Base-by-base conservation (phyloP, 2,329 filamentous ascomycete genomes). In the Pezicula radicicola region DNA sequence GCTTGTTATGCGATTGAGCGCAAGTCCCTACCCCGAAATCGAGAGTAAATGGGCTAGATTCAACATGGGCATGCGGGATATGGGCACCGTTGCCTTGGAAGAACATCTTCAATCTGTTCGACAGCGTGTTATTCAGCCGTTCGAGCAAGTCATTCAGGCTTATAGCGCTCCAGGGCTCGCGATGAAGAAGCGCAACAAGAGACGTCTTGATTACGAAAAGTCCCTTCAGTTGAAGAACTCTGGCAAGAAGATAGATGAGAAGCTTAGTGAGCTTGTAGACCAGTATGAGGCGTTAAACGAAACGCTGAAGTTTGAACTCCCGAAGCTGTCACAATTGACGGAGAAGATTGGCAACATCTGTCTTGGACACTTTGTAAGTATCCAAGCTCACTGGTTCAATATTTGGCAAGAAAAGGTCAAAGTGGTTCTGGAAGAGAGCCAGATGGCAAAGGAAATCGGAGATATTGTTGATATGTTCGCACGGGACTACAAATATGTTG, bases 41-140 rank as follows among this genome's bases (percentile, higher is more conserved):
- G 92, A 97, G 70, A 92, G 88, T 75, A 96, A 95, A 68, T 97
- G 93, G 90, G 88, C 91, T 46, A 89, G 87, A 55, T 94, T 96
- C 70, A 93, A 91, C 59, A 84, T 91, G 64, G 88, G 88, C 33
- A 89, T 96, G 72, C 83, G 89, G 58, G 92, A 97, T 63, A 84
- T 97, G 58, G 86, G 92, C 63, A 88, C 86, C 54, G 83, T 91
- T 57, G 88, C 89, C 4, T 76, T 97, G 19, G 88, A 91, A 54
- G 88, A 93, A 60, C 92, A 97, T 76, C 73, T 85, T 54, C 69
- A 73, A 6, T 80, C 87, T 63, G 87, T 97, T 43, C 83, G 88
- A 48, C 89, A 87, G 66, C 85, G 87, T 62, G 90, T 96, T 46
- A 90, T 96, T 56, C 87, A 92, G 59, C 93, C 91, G 1, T 90